Percentiles rank a stretch among this genome's conserved stretches.
Conservation (phyloP, 305 asterid species). For the Fraxinus ornus region DNA sequence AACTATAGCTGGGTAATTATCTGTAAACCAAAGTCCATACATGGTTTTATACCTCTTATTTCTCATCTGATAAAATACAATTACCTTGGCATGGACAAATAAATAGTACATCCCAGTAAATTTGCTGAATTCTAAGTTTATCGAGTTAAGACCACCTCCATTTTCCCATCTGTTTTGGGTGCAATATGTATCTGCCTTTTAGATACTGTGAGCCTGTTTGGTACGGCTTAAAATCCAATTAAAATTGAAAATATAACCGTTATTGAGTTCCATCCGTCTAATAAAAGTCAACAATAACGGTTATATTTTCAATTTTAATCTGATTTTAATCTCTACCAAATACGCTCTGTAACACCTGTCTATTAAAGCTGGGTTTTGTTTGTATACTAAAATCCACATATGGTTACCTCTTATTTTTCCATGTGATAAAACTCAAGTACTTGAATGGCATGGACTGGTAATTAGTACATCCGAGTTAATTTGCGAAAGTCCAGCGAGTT, state of each 20-base stretch:
- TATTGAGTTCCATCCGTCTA: too few species aligned
- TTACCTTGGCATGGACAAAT: background rate
- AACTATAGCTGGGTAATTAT: slow-evolving; percentile 20
- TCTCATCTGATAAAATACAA: slow-evolving; percentile 6
- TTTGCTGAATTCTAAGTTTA: background rate
- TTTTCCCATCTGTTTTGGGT: slow-evolving; percentile 9
- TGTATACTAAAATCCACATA: background rate
- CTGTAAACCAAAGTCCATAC: slow-evolving; percentile 2
- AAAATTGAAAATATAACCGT: too few species aligned
- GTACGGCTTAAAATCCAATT: too few species aligned
- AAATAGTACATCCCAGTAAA: slow-evolving; percentile 6
- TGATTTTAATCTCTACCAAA: too few species aligned
- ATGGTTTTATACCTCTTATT: background rate
- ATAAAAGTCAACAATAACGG: too few species aligned
- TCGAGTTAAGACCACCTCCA: background rate
- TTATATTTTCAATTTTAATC: too few species aligned
- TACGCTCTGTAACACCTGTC: background rate
- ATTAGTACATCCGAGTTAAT: slow-evolving; percentile 4
- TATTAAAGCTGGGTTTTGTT: slow-evolving; percentile 20
- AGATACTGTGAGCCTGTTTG: background rate
- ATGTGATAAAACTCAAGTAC: slow-evolving; percentile 5
- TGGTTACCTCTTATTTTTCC: slow-evolving; percentile 11
- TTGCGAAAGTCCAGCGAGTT: slow-evolving; percentile 1
- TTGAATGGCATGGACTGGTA: background rate
- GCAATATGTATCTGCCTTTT: slow-evolving; percentile 5